phyloP scores from a whole-genome alignment of 495 filamentous ascomycete genomes.

The Neurospora africana region DNA sequence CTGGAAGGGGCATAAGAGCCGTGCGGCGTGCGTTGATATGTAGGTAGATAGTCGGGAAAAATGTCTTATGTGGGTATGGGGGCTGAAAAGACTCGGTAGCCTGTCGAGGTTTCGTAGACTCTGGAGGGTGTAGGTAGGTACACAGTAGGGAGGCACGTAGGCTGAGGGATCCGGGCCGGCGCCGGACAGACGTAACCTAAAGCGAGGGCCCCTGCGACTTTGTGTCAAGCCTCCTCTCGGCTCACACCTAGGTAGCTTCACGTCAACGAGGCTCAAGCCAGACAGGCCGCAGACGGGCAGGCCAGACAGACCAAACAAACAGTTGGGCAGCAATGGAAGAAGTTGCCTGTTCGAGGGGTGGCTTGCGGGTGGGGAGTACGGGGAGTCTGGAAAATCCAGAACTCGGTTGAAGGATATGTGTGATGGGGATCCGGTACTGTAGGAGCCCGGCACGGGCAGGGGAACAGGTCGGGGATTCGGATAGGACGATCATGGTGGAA shows the following conservation, averaged over 20 bases:
- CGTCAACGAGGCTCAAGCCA: slow-evolving; percentile 5
- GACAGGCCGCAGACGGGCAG: slow-evolving; percentile 6
- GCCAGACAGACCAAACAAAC: background rate
- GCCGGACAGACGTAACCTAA: background rate
- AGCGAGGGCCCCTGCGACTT: background rate
- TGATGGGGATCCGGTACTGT: slow-evolving; percentile 14
- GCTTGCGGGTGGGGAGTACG: slow-evolving; percentile 12
- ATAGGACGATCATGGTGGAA: slow-evolving; percentile 1
- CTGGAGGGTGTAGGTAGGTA: background rate
- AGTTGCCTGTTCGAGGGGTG: slow-evolving; percentile 8
- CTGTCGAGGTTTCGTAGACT: background rate
- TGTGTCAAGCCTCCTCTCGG: background rate
- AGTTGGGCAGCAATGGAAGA: slow-evolving; percentile 25
- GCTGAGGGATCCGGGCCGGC: background rate
- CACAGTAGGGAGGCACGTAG: background rate
- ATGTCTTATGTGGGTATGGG: background rate
- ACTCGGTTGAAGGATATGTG: slow-evolving; percentile 14
- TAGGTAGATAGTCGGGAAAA: background rate
- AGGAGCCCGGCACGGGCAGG: slow-evolving; percentile 2
- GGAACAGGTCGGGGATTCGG: slow-evolving; percentile 1
- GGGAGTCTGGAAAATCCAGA: slow-evolving; percentile 6
- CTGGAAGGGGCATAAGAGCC: slow-evolving; percentile 6
- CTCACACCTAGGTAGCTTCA: slow-evolving; percentile 7
- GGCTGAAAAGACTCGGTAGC: background rate
- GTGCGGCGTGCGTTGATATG: background rate